Evolutionary conservation across 768 basidiomycete genomes (phyloP).

Genomic region (Termitomyces heimii): DNA sequence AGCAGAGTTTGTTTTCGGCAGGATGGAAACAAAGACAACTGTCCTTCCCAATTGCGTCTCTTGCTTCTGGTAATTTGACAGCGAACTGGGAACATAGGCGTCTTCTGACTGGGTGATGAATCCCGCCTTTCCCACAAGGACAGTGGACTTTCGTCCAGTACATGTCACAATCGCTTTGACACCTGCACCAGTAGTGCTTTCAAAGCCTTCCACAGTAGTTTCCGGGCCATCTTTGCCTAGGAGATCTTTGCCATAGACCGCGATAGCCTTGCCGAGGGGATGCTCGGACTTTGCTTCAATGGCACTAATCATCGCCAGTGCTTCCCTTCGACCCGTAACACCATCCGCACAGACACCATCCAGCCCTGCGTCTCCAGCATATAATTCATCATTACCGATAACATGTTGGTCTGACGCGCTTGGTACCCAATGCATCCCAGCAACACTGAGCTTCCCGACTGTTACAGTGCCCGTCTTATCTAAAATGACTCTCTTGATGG

Average conservation of each 20-base stretch:
- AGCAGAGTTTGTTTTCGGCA: slow-evolving; percentile 27
- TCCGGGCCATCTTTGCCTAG: slow-evolving; percentile 43
- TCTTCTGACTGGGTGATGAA: slow-evolving; percentile 58
- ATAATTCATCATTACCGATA: slow-evolving; percentile 29
- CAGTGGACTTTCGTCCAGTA: slow-evolving; percentile 42
- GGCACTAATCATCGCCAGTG: slow-evolving; percentile 78
- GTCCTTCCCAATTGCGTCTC: slow-evolving; percentile 76
- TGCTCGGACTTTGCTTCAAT: slow-evolving; percentile 94
- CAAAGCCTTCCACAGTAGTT: slow-evolving; percentile 65
- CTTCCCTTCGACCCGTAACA: slow-evolving; percentile 45
- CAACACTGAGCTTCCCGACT: slow-evolving; percentile 85
- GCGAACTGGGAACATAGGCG: slow-evolving; percentile 48
- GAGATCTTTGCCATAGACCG: slow-evolving; percentile 68
- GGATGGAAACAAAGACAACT: slow-evolving; percentile 80
- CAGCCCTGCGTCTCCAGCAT: slow-evolving; percentile 37
- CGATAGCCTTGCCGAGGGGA: slow-evolving; percentile 91
- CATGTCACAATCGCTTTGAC: slow-evolving; percentile 65
- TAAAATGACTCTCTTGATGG: slow-evolving; percentile 75
- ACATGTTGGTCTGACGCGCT: slow-evolving; percentile 11
- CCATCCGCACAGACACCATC: slow-evolving; percentile 57
- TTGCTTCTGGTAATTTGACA: slow-evolving; percentile 59
- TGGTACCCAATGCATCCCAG: slow-evolving; percentile 71
- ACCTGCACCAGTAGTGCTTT: slow-evolving; percentile 86
- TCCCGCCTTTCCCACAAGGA: slow-evolving; percentile 71
- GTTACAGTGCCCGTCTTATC: slow-evolving; percentile 99